Evolutionary conservation across 352 stramenopile genomes (phyloP), one percentile per base, ranked within the genome.

Genomic region (Globisporangium okanoganense): DNA sequence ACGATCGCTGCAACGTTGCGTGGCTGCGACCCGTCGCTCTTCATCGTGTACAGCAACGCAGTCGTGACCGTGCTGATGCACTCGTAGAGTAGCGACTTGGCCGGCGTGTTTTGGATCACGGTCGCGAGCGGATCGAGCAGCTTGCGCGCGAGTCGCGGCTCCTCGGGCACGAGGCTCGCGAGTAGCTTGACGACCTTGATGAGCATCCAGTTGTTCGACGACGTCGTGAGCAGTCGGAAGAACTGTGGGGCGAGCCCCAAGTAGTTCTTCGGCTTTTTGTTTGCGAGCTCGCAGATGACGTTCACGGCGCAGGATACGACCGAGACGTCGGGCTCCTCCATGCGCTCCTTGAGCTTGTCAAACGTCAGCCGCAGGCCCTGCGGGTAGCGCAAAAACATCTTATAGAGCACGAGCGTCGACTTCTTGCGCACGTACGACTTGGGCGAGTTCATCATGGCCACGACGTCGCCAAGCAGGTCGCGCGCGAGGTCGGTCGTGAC

Each of bases 101-200:
- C 97, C 29, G 94, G 88, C 1, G 97, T 99, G 67, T 97, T 98
- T 66, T 98, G 85, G 24, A 99, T 98, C 41, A 99, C 97, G 0
- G 92, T 97, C 9, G 96, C 91, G 24, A 99, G 72, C 24, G 97
- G 97, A 54, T 99, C 97, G 36, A 99, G 76, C 33, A 99, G 68
- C 70, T 99, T 99, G 27, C 97, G 83, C 2, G 97, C 97, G 27
- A 99, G 78, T 16, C 97, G 84, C 16, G 97, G 97, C 75, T 99
- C 97, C 68, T 99, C 95, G 0, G 96, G 89, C 36, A 99, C 96
- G 14, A 99, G 76, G 29, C 90, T 96, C 27, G 94, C 95, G 62
- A 99, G 76, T 44, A 99, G 86, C 78, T 99, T 99, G 52, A 99
- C 97, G 8, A 99, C 97, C 77, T 99, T 99, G 81, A 99, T 99